Evolutionary conservation across 345 rosid species (phyloP), one percentile per base, ranked within the genome.

Genomic region (Brassica cretica): DNA sequence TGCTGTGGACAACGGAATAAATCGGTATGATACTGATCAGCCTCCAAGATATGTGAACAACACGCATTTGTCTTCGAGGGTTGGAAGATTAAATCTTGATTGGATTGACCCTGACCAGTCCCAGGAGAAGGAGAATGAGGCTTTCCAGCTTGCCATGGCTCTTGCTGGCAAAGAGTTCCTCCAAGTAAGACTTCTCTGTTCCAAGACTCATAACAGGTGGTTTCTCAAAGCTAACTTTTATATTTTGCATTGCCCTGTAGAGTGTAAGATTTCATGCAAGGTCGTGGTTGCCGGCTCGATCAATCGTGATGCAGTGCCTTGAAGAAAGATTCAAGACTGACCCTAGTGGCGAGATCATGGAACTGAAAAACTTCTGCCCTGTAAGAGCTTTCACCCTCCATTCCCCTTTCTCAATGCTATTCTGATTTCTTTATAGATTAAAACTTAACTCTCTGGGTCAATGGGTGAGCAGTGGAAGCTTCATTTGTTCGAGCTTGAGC

Each of bases 91-190:
- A 24, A 95, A 93, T 80, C 89, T 88, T 66, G 99, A 93, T 77
- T 95, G 98, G 99, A 87, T 68, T 14, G 97, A 95, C 29, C 97
- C 91, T 32, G 91, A 93, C 83, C 99, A 91, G 81, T 93, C 99
- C 51, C 56, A 90, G 11, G 93, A 89, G 84, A 91, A 84, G 80
- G 99, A 95, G 88, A 90, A 93, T 67, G 91, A 87, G 76, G 96
- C 96, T 56, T 95, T 93, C 77, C 87, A 84, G 60, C 78, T 27
- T 81, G 97, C 94, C 78, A 88, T 95, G 98, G 85, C 82, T 61
- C 77, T 93, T 18, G 89, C 93, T 71, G 99, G 97, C 33, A 84
- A 85, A 68, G 98, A 93, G 85, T 95, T 95, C 76, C 81, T 91
- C 24, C 87, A 90, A 29, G 99, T 93, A 83, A 88, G 89, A 9